phyloP scores from a whole-genome alignment of 495 filamentous ascomycete genomes.

The Daldinia concentrica region DNA sequence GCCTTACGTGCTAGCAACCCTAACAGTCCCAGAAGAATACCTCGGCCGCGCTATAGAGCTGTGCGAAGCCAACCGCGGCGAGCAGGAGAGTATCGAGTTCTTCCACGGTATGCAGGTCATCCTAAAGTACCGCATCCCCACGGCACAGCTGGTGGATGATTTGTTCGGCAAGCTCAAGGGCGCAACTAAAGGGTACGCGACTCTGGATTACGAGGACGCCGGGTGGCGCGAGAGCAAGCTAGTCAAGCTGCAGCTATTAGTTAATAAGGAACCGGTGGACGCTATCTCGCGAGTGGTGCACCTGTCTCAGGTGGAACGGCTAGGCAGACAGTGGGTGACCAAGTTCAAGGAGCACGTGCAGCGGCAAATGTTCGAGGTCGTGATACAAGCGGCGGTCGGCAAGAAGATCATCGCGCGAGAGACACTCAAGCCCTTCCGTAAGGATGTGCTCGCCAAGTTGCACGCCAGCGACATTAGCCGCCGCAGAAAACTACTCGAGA shows the following conservation, averaged over 20 bases:
- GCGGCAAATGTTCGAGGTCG: slow-evolving; percentile 92
- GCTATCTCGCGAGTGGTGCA: slow-evolving; percentile 93
- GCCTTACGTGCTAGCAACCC: slow-evolving; percentile 84
- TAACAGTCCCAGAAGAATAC: slow-evolving; percentile 94
- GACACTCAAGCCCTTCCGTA: slow-evolving; percentile 95
- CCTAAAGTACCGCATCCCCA: slow-evolving; percentile 87
- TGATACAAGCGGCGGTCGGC: slow-evolving; percentile 92
- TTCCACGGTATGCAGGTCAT: slow-evolving; percentile 97
- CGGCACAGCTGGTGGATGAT: slow-evolving; percentile 91
- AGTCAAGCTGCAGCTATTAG: slow-evolving; percentile 89
- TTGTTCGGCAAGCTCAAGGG: slow-evolving; percentile 98
- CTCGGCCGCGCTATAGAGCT: slow-evolving; percentile 93
- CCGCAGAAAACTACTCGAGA: slow-evolving; percentile 88
- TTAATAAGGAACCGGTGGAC: slow-evolving; percentile 92
- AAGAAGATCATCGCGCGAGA: slow-evolving; percentile 87
- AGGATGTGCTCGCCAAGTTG: slow-evolving; percentile 91
- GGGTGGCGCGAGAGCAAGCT: slow-evolving; percentile 83
- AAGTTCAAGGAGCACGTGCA: slow-evolving; percentile 98
- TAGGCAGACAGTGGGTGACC: slow-evolving; percentile 86
- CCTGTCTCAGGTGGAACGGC: slow-evolving; percentile 73
- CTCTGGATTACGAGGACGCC: slow-evolving; percentile 94
- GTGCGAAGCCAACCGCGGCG: slow-evolving; percentile 87
- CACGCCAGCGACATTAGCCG: slow-evolving; percentile 89
- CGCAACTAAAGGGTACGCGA: slow-evolving; percentile 76
- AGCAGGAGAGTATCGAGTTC: slow-evolving; percentile 85